phyloP scores from a whole-genome alignment of 352 stramenopile species.

The Globisporangium recalcitrans region DNA sequence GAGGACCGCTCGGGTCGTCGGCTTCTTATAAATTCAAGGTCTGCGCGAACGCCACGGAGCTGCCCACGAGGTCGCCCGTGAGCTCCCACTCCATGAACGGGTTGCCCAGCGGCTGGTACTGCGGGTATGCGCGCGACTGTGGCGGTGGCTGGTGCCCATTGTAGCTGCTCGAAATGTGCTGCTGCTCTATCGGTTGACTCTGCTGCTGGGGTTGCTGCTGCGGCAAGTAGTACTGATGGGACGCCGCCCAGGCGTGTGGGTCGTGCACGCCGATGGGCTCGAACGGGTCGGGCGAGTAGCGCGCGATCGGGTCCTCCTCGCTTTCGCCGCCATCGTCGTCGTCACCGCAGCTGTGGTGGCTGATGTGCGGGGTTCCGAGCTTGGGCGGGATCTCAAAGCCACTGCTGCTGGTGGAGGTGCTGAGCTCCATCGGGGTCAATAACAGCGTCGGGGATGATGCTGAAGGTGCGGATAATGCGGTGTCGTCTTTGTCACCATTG shows the following conservation, averaged over 20 bases:
- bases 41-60: conserved; percentile 7
- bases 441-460: background rate
- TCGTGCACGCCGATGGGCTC: conserved; percentile 1
- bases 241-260: background rate
- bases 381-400: background rate
- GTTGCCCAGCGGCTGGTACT: background rate
- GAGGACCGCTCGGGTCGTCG: background rate
- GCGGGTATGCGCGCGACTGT: background rate
- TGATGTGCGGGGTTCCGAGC: background rate
- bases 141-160: background rate
- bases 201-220: background rate
- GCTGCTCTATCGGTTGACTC: background rate
- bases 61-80: conserved; percentile 2
- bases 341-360: background rate
- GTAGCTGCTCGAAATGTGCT: background rate
- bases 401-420: background rate
- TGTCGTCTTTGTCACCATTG: background rate
- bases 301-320: background rate
- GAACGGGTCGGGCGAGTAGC: background rate
- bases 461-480: background rate
- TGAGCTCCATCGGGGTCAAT: background rate
- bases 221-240: background rate
- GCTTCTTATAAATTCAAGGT: conserved; percentile 5
- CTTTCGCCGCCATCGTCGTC: background rate
- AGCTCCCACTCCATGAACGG: conserved; percentile 1